These are phyloP conservation scores for Pistacia integerrima DNA, from an alignment of 345 rosid species.

Conservation along the genomic window DNA sequence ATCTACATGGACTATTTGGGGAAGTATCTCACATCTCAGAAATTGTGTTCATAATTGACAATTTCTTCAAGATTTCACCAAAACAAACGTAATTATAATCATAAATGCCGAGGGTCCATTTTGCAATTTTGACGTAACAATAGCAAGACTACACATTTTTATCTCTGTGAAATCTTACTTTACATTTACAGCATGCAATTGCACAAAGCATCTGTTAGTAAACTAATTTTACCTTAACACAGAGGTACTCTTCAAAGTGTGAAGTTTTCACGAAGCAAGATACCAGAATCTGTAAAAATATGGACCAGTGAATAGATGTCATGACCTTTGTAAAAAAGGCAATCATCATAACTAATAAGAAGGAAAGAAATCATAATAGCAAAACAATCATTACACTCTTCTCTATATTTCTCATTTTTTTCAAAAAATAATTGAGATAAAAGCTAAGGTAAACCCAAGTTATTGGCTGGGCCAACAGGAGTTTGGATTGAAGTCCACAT, in stretches of 20 bases:
- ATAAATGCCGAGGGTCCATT: background rate
- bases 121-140: background rate
- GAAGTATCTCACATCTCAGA: conserved; percentile 9
- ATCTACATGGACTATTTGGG: background rate
- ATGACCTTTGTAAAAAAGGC: conserved; percentile 7
- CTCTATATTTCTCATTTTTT: background rate
- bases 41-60: background rate
- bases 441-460: background rate
- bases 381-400: conserved; percentile 4
- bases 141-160: background rate
- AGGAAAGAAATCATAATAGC: background rate
- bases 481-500: background rate
- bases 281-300: conserved; percentile 68
- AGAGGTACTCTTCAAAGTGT: conserved; percentile 73
- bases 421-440: background rate
- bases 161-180: background rate
- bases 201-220: conserved; percentile 6
- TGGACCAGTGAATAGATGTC: conserved; percentile 12
- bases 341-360: background rate
- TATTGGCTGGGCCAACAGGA: background rate
- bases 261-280: conserved; percentile 96
- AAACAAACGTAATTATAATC: background rate
- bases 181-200: conserved; percentile 7
- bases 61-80: background rate
- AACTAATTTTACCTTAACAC: conserved; percentile 69